Base-by-base conservation (phyloP, 164 flowering plant species). In the Aristolochia californica region DNA sequence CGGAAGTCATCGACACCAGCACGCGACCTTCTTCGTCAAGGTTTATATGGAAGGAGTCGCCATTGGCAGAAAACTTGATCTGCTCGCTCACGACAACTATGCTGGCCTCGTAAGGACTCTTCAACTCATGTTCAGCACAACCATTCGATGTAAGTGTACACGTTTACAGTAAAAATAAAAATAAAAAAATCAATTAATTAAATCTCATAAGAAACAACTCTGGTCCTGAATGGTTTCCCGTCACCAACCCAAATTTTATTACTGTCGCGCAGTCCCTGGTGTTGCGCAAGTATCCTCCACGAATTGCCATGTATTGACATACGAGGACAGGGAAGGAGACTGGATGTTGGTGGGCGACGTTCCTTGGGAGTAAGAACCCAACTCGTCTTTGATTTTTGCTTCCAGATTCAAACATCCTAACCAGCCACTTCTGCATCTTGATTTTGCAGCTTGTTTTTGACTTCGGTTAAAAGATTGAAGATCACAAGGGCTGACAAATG, bases 331-430 rank as follows among this genome's bases (percentile, higher is more conserved):
- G 54, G 88, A 85, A 66, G 88, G 88, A 20, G 93, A 85, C 49
- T 83, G 86, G 88, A 68, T 81, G 82, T 78, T 83, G 80, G 93
- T 83, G 66, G 88, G 93, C 13, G 88, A 85, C 68, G 91, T 85
- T 62, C 91, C 91, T 50, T 83, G 91, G 91, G 82, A 83, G 91
- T 85, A 75, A 80, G 88, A n/a, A n/a, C n/a, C n/a, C n/a, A n/a
- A n/a, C n/a, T n/a, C n/a, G n/a, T 48, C 53, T 58, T 48, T 58
- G 28, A n/a, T 30, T 38, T 14, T 10, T 43, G 43, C 43, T 13
- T 11, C 38, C 20, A 15, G 15, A 7, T 25, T 17, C n/a, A n/a
- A n/a, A 58, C 26, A 34, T 12, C 27, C 22, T 5, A 24, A 20
- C 45, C 24, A 55, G 45, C 50, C n/a, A 12, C 24, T n/a, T n/a